Base-by-base conservation (phyloP, 495 filamentous ascomycete species). In the Annulohypoxylon moriforme region DNA sequence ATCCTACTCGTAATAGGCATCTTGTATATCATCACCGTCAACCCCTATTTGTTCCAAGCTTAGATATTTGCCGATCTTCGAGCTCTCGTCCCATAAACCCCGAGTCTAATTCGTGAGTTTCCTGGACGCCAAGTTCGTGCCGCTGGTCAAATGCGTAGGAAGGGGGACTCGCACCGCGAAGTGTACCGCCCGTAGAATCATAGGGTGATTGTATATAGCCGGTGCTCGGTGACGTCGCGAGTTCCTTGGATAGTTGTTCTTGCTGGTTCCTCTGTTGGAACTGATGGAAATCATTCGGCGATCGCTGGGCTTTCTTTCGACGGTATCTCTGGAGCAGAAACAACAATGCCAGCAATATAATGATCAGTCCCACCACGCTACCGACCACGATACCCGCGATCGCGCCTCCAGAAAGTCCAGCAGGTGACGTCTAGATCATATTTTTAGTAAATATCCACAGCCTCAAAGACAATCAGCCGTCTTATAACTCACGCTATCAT, bases 341-440 rank as follows among this genome's bases (percentile, higher is more conserved):
- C 16, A 68, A 1, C 2, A 68, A n/a, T 7, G 47, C 53, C 2
- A 65, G 14, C 3, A 72, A 60, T 18, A 72, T 49, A 4, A 53
- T 44, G 2, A 61, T 29, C 1, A 72, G 11, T 2, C 25, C 59
- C 16, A 1, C 60, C 7, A 65, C 2, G 25, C 55, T 55, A 10
- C 69, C 69, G n/a, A 72, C 13, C n/a, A 72, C 69, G 6, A 59
- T 49, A 8, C 69, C 69, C 4, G 64, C 69, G 2, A 72, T 68
- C 14, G 13, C 46, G n/a, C 64, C 64, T 3, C 69, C 69, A 11
- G 69, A 68, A 25, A 72, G 46, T 25, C 25, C 33, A 2, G 52
- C 4, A 18, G 69, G 58, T 13, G 31, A 6, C 42, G 33, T 42
- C 59, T 72, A 24, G 25, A 10, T 67, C n/a, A 16, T 0, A 9